Conservation (phyloP, 352 stramenopile species). For the Thraustochytrium sp. region DNA sequence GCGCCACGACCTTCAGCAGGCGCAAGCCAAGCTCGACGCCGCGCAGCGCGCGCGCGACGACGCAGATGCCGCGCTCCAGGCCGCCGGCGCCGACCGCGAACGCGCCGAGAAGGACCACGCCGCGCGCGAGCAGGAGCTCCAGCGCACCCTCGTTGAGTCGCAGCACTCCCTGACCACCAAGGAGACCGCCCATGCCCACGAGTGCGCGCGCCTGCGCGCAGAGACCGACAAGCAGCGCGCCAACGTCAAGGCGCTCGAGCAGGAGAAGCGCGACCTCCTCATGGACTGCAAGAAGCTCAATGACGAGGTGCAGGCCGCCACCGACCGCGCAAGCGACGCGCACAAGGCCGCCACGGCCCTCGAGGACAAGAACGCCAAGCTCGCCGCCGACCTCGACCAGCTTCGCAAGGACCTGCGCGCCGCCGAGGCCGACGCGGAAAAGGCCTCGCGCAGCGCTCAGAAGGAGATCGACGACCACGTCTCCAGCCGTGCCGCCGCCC, state of each 20-base stretch:
- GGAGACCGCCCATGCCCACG: neutral
- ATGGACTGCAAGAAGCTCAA: constrained; percentile 34
- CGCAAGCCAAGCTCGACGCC: neutral
- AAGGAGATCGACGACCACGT: constrained; percentile 36
- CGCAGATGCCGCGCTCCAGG: neutral
- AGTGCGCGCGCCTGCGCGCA: neutral
- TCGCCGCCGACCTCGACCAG: neutral
- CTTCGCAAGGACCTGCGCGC: neutral
- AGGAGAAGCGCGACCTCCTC: constrained; percentile 28
- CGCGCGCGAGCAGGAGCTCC: neutral
- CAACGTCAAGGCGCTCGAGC: constrained; percentile 4
- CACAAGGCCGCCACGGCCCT: neutral
- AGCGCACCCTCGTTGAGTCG: neutral
- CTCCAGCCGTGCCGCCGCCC: neutral
- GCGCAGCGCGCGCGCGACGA: neutral
- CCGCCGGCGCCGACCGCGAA: neutral
- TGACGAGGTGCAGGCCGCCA: neutral
- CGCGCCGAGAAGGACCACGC: neutral
- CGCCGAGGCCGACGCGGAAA: neutral
- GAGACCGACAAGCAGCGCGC: neutral
- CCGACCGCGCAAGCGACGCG: neutral
- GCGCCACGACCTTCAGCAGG: neutral
- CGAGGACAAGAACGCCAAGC: neutral
- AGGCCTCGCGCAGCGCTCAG: neutral
- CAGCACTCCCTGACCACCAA: constrained; percentile 7